phyloP scores from a whole-genome alignment of 441 rosid genomes.

The Corymbia calophylla region DNA sequence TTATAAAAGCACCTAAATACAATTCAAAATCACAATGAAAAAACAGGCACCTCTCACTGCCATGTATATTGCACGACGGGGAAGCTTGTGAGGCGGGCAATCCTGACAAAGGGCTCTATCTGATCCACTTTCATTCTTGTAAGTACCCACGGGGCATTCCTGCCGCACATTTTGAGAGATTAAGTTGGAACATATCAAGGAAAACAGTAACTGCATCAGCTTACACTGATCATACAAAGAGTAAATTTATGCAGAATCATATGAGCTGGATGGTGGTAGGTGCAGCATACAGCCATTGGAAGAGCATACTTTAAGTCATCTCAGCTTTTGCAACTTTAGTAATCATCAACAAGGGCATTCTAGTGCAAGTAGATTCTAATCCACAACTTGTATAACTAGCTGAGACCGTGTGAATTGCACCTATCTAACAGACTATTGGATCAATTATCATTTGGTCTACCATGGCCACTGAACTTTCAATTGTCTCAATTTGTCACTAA shows the following conservation, averaged over 20 bases:
- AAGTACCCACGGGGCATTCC: slow-evolving; percentile 94
- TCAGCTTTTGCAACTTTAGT: background rate
- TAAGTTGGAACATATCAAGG: background rate
- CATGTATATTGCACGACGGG: slow-evolving; percentile 59
- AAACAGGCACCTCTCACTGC: slow-evolving; percentile 47
- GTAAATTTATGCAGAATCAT: background rate
- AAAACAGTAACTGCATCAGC: background rate
- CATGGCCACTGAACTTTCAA: background rate
- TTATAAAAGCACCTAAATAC: background rate
- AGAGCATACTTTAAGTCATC: background rate
- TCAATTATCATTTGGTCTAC: background rate
- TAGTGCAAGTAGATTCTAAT: background rate
- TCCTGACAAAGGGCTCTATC: slow-evolving; percentile 51
- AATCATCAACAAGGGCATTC: background rate
- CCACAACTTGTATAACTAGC: background rate
- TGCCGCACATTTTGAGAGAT: slow-evolving; percentile 13
- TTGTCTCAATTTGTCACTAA: background rate
- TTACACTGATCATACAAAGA: background rate
- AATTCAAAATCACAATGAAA: background rate
- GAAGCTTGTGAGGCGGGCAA: slow-evolving; percentile 69
- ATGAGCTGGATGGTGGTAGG: background rate
- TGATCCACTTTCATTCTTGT: slow-evolving; percentile 76
- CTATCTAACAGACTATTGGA: background rate
- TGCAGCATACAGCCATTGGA: background rate
- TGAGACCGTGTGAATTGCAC: background rate